A percentile compares a stretch with the other conserved stretches of the same genome.
Conservation (phyloP, 2,329 filamentous ascomycete genomes). For the Teratosphaeria epicoccoides region DNA sequence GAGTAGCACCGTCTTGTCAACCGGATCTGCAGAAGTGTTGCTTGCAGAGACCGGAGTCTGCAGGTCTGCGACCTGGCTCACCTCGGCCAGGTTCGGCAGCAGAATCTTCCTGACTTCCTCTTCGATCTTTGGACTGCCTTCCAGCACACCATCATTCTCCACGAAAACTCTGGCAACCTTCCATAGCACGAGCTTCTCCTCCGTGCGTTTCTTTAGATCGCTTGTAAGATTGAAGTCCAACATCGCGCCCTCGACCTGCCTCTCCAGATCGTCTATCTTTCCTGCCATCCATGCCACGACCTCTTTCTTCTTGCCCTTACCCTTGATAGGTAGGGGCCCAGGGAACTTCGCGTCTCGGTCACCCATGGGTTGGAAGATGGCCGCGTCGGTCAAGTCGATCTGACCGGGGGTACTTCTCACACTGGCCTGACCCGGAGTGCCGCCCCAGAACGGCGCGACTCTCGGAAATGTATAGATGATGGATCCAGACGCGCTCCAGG, state of each 20-base stretch:
- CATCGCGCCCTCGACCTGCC: conserved; percentile 32
- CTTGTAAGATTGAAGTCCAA: conserved; percentile 43
- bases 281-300: conserved; percentile 66
- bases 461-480: conserved; percentile 80
- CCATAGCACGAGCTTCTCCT: conserved; percentile 78
- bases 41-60: conserved; percentile 22
- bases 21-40: conserved; percentile 46
- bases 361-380: conserved; percentile 58
- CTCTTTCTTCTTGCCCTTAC: conserved; percentile 95
- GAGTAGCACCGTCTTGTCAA: conserved; percentile 59
- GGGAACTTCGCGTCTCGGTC: conserved; percentile 74
- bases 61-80: conserved; percentile 27
- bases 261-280: conserved; percentile 66
- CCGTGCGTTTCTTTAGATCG: conserved; percentile 56
- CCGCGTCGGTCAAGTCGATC: conserved; percentile 65
- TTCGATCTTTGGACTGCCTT: conserved; percentile 55
- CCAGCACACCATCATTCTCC: conserved; percentile 74
- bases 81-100: conserved; percentile 44
- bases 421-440: conserved; percentile 60
- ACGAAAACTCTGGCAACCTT: conserved; percentile 72
- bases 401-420: conserved; percentile 76
- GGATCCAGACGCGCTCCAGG: conserved; percentile 77
- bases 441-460: conserved; percentile 74
- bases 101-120: conserved; percentile 66
- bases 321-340: conserved; percentile 76